Conservation (phyloP, 768 basidiomycete genomes). For the Auricularia cornea region DNA sequence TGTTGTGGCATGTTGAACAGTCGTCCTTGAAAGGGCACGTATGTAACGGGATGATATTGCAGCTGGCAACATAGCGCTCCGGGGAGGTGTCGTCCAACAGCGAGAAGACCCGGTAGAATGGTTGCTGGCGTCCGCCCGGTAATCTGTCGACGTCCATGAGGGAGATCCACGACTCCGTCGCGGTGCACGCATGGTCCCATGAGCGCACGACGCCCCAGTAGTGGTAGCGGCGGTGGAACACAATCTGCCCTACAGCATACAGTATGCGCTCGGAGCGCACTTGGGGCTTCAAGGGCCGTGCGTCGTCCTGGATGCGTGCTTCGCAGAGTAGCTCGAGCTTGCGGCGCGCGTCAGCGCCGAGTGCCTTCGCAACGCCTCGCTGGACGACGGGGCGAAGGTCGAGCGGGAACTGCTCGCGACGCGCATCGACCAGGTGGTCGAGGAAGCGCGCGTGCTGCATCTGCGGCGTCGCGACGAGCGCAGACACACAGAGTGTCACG, state of each 20-base stretch:
- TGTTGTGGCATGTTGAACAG: conserved; percentile 27
- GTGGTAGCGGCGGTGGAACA: neutral
- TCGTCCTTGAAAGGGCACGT: conserved; percentile 2
- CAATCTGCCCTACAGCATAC: neutral
- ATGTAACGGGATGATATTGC: conserved; percentile 3
- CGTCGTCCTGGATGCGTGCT: neutral
- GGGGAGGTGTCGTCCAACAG: conserved; percentile 11
- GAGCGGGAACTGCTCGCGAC: neutral
- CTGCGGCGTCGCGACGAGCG: neutral
- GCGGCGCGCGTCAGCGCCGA: neutral
- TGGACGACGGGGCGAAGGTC: neutral
- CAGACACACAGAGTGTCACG: neutral
- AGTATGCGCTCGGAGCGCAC: neutral
- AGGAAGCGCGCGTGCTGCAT: neutral
- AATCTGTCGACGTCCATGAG: conserved; percentile 36
- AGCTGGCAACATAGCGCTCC: conserved; percentile 33
- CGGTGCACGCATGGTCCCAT: conserved; percentile 23
- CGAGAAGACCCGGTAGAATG: conserved; percentile 38
- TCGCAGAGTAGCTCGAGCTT: neutral
- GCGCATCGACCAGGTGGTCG: neutral
- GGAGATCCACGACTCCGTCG: conserved; percentile 35
- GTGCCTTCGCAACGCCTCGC: neutral
- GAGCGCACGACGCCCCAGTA: neutral
- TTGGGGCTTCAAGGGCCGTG: neutral
- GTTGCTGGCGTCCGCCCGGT: conserved; percentile 35